Base-by-base conservation (phyloP, 106 monocot genomes). In the Hemerocallis citrina region DNA sequence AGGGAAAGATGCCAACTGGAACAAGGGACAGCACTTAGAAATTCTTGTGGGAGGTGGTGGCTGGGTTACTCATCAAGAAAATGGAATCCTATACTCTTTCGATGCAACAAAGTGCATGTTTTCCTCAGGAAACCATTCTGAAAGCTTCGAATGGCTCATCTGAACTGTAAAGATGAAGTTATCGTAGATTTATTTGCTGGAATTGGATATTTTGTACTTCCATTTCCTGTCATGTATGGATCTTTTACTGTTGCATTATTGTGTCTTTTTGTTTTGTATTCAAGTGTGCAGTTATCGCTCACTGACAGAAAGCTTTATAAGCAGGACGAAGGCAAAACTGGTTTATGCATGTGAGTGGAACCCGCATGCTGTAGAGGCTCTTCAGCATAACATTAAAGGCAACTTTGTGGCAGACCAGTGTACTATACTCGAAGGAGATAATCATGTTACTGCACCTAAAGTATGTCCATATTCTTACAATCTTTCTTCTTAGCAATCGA, bases 281-380 rank as follows among this genome's bases (percentile, higher is more conserved):
- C n/a, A 33, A 41, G 22, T 5, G 23, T 17, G 29, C 9, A 7
- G 6, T 34, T 38, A 16, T 12, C 5, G 39, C 8, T 51, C 0
- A 36, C 16, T n/a, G 25, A 64, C 39, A 49, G 47, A 37, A 34
- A 27, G 9, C 43, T 57, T 37, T 17, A 56, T 69, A 11, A 5
- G 41, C 64, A 96, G 95, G 74, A 81, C 90, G 10, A 89, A 59
- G 43, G 95, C 90, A 70, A 87, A 87, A 70, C 51, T 96, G 3
- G 86, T 90, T 64, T 90, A 90, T 73, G 90, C 95, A 7, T 96
- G 95, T 59, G 95, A 96, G 59, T 96, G 95, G 95, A 96, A 96
- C 59, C 81, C 74, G 12, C 80, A 90, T 81, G 90, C 95, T 50
- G 17, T 96, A 45, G 62, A 71, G 59, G 90, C 95, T 60, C 83